These are phyloP conservation scores for Tillandsia fasciculata DNA, from an alignment of 176 grass and related monocot species.

Conservation along the genomic window DNA sequence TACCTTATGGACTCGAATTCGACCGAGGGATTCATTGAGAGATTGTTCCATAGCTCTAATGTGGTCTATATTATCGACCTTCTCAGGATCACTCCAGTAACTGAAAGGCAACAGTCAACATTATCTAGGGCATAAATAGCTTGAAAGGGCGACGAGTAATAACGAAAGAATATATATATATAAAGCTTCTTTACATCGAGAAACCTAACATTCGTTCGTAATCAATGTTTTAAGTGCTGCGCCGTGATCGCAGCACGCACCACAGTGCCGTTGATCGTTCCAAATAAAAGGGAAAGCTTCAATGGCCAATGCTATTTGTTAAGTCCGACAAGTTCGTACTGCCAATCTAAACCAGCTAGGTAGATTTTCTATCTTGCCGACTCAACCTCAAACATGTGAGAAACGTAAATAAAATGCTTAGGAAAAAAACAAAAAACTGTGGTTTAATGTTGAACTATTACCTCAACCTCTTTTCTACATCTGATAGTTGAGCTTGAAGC, in stretches of 20 bases:
- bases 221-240: too few species aligned
- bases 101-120: conserved; percentile 31
- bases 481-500: conserved; percentile 52
- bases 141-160: not conserved
- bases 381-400: not conserved
- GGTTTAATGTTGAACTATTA: conserved; percentile 15
- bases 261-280: too few species aligned
- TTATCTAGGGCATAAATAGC: conserved; percentile 15
- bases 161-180: not conserved
- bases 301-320: too few species aligned
- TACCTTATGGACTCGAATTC: conserved; percentile 52
- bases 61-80: conserved; percentile 53
- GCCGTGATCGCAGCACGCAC: too few species aligned
- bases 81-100: conserved; percentile 63
- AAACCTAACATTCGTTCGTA: too few species aligned
- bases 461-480: conserved; percentile 54
- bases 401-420: conserved; percentile 24
- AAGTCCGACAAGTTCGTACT: too few species aligned
- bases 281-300: too few species aligned
- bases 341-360: too few species aligned
- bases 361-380: too few species aligned
- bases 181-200: too few species aligned
- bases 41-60: conserved; percentile 78
- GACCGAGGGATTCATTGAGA: conserved; percentile 50
- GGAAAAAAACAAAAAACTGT: not conserved